phyloP scores from a whole-genome alignment of 768 basidiomycete species.

The Collybia nuda region DNA sequence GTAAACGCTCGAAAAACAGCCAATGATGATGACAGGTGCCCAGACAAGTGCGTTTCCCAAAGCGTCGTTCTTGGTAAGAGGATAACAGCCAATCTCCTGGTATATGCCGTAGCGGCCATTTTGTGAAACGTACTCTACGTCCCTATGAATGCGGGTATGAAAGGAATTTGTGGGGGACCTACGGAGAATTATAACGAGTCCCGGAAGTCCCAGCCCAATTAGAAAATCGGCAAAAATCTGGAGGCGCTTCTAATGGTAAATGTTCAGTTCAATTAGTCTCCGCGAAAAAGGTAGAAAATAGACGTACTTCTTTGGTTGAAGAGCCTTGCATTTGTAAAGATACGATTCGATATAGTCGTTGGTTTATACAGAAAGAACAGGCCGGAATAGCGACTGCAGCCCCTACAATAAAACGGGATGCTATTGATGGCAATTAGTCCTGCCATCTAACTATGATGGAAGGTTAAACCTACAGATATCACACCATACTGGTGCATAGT shows the following conservation, averaged over 20 bases:
- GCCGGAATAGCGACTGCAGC: neutral
- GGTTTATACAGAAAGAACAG: neutral
- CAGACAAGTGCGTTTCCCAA: conserved; percentile 42
- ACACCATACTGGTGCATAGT: conserved; percentile 61
- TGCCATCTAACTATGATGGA: no score
- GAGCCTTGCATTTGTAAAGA: no score
- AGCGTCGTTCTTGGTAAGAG: conserved; percentile 46
- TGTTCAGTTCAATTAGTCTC: no score
- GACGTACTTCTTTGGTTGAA: no score
- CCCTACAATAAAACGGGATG: neutral
- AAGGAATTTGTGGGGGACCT: conserved; percentile 14
- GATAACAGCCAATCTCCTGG: conserved; percentile 58
- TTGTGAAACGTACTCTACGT: conserved; percentile 48
- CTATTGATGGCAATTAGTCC: neutral
- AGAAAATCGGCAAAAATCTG: neutral
- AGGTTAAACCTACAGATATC: conserved; percentile 45
- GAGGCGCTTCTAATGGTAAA: neutral
- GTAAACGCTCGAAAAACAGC: conserved; percentile 36
- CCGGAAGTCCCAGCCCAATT: neutral
- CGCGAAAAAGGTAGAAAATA: no score
- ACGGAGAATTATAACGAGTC: conserved; percentile 24
- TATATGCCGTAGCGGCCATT: conserved; percentile 61
- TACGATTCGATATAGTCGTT: neutral
- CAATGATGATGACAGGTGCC: conserved; percentile 36
- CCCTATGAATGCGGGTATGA: neutral